Evolutionary conservation across 2,329 filamentous ascomycete species (phyloP).

Genomic region (Pseudovirgaria hyperparasitica): DNA sequence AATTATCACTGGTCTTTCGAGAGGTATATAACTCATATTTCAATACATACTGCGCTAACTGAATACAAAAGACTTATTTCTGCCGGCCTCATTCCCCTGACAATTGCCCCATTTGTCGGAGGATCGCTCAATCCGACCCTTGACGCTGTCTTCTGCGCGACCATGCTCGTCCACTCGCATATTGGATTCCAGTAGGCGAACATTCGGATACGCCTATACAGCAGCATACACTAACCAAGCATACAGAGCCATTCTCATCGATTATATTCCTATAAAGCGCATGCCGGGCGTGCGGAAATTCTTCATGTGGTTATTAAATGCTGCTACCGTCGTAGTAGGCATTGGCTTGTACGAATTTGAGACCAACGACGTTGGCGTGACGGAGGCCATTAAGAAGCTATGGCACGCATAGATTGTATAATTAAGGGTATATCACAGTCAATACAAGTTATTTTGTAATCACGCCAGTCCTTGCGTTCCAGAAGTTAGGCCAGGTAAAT

Average conservation of each 20-base stretch:
- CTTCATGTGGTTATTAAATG: constrained; percentile 69
- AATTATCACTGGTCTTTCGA: constrained; percentile 99
- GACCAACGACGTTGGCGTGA: constrained; percentile 93
- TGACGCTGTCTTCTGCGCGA: constrained; percentile 73
- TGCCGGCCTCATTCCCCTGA: constrained; percentile 71
- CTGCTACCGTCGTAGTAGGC: constrained; percentile 66
- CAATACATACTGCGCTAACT: constrained; percentile 2
- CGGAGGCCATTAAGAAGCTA: constrained; percentile 74
- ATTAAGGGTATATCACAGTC: too few species aligned
- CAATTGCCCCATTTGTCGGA: constrained; percentile 80
- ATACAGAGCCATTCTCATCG: constrained; percentile 58
- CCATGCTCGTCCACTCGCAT: constrained; percentile 84
- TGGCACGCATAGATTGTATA: constrained; percentile 74
- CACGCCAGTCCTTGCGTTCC: too few species aligned
- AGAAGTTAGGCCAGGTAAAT: too few species aligned
- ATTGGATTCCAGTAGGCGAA: constrained; percentile 68
- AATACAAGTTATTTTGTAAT: too few species aligned
- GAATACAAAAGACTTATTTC: constrained; percentile 52
- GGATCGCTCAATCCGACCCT: constrained; percentile 80
- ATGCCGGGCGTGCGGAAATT: constrained; percentile 54
- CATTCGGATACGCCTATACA: not conserved
- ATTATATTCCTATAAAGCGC: constrained; percentile 70
- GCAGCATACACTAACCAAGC: constrained; percentile 6
- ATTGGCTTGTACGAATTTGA: constrained; percentile 96
- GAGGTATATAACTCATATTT: constrained; percentile 31